Percentiles rank a stretch among this genome's conserved stretches.
Conservation (phyloP, 768 basidiomycete species). For the Lyophyllum atratum region DNA sequence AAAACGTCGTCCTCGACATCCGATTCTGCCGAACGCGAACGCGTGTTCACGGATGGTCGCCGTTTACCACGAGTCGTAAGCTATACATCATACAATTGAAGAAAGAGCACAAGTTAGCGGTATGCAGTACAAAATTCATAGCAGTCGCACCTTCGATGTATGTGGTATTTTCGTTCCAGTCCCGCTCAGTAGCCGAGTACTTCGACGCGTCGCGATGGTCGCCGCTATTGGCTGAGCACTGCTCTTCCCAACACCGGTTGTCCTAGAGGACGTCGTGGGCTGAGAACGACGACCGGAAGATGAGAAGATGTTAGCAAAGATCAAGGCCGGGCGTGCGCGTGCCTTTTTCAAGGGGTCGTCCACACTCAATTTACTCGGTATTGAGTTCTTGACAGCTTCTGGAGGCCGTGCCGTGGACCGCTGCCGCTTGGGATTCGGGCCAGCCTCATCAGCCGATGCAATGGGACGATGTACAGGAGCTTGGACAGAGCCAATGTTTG, state of each 20-base stretch:
- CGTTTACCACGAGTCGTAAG: constrained; percentile 57
- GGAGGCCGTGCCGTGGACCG: constrained; percentile 63
- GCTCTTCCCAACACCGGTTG: constrained; percentile 52
- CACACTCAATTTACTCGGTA: constrained; percentile 53
- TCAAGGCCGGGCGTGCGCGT: constrained; percentile 87
- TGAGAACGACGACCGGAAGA: constrained; percentile 80
- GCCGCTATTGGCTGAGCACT: constrained; percentile 44
- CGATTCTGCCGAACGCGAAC: constrained; percentile 66
- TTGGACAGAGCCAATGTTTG: constrained; percentile 43
- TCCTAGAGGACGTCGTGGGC: constrained; percentile 68
- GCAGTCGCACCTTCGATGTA: constrained; percentile 52
- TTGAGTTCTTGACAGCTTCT: constrained; percentile 51
- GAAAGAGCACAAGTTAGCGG: constrained; percentile 3
- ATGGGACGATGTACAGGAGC: constrained; percentile 63
- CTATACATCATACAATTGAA: constrained; percentile 17
- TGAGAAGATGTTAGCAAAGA: constrained; percentile 88
- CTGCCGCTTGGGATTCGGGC: constrained; percentile 74
- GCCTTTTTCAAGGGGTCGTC: constrained; percentile 87
- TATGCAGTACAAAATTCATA: not conserved
- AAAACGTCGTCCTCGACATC: constrained; percentile 69
- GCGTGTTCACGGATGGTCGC: constrained; percentile 52
- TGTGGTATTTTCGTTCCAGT: constrained; percentile 49
- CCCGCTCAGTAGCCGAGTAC: constrained; percentile 69
- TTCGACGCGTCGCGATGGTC: constrained; percentile 62
- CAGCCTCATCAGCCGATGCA: constrained; percentile 81